Evolutionary conservation across 805 yeast species (phyloP).

Genomic region (Kuraishia ogatae): DNA sequence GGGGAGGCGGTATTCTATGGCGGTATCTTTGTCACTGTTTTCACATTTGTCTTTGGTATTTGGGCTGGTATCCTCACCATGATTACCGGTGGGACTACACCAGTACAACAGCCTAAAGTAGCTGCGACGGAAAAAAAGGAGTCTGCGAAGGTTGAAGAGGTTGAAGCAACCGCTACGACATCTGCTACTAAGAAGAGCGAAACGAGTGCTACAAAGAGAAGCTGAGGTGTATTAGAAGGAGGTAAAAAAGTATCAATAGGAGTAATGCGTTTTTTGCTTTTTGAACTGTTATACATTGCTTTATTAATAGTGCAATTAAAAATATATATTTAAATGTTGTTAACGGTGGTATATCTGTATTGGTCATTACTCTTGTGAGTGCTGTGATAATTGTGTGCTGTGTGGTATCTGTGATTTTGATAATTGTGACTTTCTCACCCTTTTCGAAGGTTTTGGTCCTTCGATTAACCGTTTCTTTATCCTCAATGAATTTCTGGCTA

Average conservation of each 20-base stretch:
- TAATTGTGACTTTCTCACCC: not conserved
- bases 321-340: not conserved
- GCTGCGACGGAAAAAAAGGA: slow-evolving; percentile 5
- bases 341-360: not conserved
- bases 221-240: too few relatives aligned
- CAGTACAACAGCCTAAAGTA: not conserved
- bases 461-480: not conserved
- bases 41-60: slow-evolving; percentile 34
- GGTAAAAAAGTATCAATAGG: slow-evolving; percentile 7
- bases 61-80: slow-evolving; percentile 27
- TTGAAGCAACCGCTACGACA: slow-evolving; percentile 4
- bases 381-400: not conserved
- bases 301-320: too few relatives aligned
- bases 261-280: not conserved
- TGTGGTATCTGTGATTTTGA: not conserved
- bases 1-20: slow-evolving; percentile 41
- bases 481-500: slow-evolving; percentile 1
- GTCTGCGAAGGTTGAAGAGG: slow-evolving; percentile 8
- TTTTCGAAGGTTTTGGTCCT: not conserved
- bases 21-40: slow-evolving; percentile 27
- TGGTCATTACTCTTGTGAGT: slow-evolving; percentile 1
- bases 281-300: not conserved
- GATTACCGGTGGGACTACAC: slow-evolving; percentile 6
- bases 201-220: slow-evolving; percentile 15
- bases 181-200: slow-evolving; percentile 16